Evolutionary conservation across 164 flowering plant genomes (phyloP), one percentile per base, ranked within the genome.

Genomic region (Vitis rupestris): DNA sequence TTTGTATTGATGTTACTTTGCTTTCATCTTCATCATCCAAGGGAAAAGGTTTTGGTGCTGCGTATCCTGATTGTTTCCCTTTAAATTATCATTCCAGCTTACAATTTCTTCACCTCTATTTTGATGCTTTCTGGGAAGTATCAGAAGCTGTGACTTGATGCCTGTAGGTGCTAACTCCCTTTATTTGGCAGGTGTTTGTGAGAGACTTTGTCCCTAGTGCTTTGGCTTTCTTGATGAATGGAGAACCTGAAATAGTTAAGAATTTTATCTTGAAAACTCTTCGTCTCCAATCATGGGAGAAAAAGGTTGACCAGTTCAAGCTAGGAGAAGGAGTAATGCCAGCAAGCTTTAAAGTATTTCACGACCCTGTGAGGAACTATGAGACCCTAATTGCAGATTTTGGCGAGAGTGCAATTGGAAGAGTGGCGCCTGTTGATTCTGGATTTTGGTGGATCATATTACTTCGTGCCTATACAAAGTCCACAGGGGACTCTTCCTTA

Each of bases 381-480:
- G 87, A 83, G 55, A 83, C 87, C 12, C 31, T 83, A 31, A 68
- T 74, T 15, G 87, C 84, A 53, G 87, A 83, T 69, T 83, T 81
- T 68, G 87, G 87, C 10, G 87, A 79, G 72, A 79, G 82, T 63
- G 84, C 84, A 63, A 83, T 83, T 50, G 86, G 86, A 58, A 73
- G 86, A 71, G 84, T 83, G 16, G 84, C 87, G 49, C 84, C 89
- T 3, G 86, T 86, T 19, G 89, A 86, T 71, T 83, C 89, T 49
- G 89, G 89, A n/a, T 86, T 86, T 64, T 86, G 89, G 89, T 86
- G 89, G 89, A 86, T 86, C 48, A 83, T 86, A 63, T 60, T 85
- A 66, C 84, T 85, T 10, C 82, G 89, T 3, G 87, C 89, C 3
- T 85, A 85, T 53, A 86, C 87, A 14, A 82, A 79, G 58, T 75